A percentile compares a stretch with the other conserved stretches of the same genome.
Conservation (phyloP, 139 green algal genomes). For the Axilococcus clingmanii region DNA sequence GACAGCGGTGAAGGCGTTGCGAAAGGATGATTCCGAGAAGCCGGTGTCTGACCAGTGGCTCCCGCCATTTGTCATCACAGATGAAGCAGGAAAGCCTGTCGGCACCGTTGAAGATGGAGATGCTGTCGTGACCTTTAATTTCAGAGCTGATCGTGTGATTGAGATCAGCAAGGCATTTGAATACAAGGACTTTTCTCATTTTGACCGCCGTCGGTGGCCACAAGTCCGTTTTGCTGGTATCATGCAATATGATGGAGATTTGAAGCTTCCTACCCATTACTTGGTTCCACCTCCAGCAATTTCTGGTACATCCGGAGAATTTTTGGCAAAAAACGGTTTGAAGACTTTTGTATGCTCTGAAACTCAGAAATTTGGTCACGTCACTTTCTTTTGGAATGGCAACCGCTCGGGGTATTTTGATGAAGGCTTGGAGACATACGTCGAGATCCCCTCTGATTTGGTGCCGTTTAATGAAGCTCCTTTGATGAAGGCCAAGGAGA, state of each 20-base stretch:
- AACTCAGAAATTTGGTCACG: constrained; percentile 55
- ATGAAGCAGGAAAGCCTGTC: constrained; percentile 66
- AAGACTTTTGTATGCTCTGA: constrained; percentile 82
- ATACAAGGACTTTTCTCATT: constrained; percentile 71
- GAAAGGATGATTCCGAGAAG: constrained; percentile 48
- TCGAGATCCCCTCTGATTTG: constrained; percentile 88
- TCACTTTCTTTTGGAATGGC: constrained; percentile 98
- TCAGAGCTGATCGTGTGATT: constrained; percentile 89
- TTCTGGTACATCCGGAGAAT: constrained; percentile 41
- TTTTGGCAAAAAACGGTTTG: constrained; percentile 74
- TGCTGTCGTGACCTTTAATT: constrained; percentile 80
- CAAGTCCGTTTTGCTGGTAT: constrained; percentile 76
- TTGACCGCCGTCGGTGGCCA: constrained; percentile 67
- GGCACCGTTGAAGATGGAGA: constrained; percentile 62
- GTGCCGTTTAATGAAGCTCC: constrained; percentile 87
- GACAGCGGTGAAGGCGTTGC: constrained; percentile 27
- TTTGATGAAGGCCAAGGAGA: constrained; percentile 91
- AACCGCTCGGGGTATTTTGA: constrained; percentile 92
- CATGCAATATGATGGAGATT: constrained; percentile 97
- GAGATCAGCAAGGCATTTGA: constrained; percentile 89
- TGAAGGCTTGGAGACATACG: constrained; percentile 80
- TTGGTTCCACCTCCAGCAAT: constrained; percentile 81
- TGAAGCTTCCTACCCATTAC: constrained; percentile 86
- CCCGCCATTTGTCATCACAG: constrained; percentile 77
- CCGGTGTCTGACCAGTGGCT: constrained; percentile 74